Conservation (phyloP, 208 protist species). For the Trichomonas vaginalis region DNA sequence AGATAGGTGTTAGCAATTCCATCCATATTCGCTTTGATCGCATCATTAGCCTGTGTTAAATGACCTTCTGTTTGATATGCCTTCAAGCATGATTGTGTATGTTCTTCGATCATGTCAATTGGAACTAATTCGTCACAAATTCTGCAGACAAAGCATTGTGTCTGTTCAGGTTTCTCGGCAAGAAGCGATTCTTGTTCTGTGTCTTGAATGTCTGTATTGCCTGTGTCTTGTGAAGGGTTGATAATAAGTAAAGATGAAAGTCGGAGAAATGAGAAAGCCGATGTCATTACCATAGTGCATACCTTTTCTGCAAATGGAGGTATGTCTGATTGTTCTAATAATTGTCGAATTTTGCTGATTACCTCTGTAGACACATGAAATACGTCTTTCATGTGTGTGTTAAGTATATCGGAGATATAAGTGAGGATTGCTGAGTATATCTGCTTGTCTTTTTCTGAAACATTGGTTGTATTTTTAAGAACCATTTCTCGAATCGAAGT, state of each 20-base stretch:
- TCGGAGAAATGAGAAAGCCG: not conserved
- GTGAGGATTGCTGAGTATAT: not conserved
- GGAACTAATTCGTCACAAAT: conserved; percentile 5
- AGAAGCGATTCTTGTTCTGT: not conserved
- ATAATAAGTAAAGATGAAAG: not conserved
- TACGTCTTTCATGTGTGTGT: not conserved
- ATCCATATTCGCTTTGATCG: not conserved
- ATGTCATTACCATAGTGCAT: not conserved
- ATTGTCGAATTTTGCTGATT: not conserved
- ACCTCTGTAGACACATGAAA: not conserved
- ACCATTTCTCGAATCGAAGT: not conserved
- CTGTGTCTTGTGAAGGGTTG: not conserved
- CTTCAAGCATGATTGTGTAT: not conserved
- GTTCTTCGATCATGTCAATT: not conserved
- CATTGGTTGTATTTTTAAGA: not conserved
- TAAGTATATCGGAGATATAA: not conserved
- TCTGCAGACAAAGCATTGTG: not conserved
- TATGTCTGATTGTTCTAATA: not conserved
- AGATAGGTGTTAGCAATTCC: not conserved
- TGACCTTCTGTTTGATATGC: not conserved
- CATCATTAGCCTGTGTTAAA: not conserved
- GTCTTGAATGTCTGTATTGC: not conserved
- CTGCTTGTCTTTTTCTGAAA: not conserved
- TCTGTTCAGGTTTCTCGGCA: not conserved
- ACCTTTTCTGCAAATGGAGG: not conserved